A percentile compares a stretch with the other conserved stretches of the same genome.
phyloP scores from a whole-genome alignment of 805 yeast genomes.

The Naumovozyma dairenensis region DNA sequence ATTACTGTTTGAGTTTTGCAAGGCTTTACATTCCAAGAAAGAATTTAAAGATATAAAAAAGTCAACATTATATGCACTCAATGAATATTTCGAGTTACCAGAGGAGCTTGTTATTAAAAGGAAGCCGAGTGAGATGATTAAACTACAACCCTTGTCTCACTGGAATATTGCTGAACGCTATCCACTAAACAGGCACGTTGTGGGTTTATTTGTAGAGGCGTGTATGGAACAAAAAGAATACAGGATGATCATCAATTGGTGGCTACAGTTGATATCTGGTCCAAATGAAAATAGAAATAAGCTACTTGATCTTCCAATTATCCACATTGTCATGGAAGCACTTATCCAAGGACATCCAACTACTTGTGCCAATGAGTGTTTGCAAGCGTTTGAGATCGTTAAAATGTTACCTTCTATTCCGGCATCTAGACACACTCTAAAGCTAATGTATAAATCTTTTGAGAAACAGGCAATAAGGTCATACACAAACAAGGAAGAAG shows the following conservation, averaged over 20 bases:
- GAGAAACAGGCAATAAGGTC: slow-evolving; percentile 17
- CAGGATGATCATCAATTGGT: slow-evolving; percentile 13
- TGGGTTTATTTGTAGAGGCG: slow-evolving; percentile 16
- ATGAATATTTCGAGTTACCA: slow-evolving; percentile 11
- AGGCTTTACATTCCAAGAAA: slow-evolving; percentile 11
- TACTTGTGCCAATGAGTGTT: slow-evolving; percentile 11
- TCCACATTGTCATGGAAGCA: slow-evolving; percentile 11
- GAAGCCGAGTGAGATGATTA: slow-evolving; percentile 2
- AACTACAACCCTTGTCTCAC: slow-evolving; percentile 10
- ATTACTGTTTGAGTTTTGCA: slow-evolving; percentile 19
- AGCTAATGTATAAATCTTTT: slow-evolving; percentile 20
- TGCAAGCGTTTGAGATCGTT: slow-evolving; percentile 8
- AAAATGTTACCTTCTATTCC: slow-evolving; percentile 7
- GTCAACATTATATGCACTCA: slow-evolving; percentile 7
- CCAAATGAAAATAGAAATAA: slow-evolving; percentile 2
- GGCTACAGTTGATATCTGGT: slow-evolving; percentile 3
- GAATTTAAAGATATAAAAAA: slow-evolving; percentile 2
- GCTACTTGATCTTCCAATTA: slow-evolving; percentile 16
- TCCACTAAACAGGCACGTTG: slow-evolving; percentile 9
- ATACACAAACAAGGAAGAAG: slow-evolving; percentile 6
- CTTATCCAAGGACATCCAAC: slow-evolving; percentile 9
- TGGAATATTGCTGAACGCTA: slow-evolving; percentile 12
- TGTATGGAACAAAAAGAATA: slow-evolving; percentile 11
- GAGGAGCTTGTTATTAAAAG: background rate
- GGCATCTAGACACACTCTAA: slow-evolving; percentile 10